Evolutionary conservation across 2,329 filamentous ascomycete genomes (phyloP), one percentile per base, ranked within the genome.

Genomic region (Colletotrichum sp.): DNA sequence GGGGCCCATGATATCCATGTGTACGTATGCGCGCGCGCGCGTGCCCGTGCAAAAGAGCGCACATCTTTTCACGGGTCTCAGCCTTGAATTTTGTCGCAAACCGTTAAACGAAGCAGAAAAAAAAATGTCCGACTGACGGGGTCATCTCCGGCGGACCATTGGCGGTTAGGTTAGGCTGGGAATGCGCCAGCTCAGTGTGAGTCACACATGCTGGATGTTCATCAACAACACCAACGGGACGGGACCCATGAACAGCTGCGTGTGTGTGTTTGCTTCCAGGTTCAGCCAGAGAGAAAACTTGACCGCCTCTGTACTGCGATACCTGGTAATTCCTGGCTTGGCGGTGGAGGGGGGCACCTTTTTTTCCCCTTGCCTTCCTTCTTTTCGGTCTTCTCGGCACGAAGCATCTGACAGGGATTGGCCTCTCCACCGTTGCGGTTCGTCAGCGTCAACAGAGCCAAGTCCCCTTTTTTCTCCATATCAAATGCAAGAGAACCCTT

Each of bases 101-200:
- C 38, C 18, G 18, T 43, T 48, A 67, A 67, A 57, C 43, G 65
- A 67, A 26, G 58, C n/a, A 32, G 10, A 13, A n/a, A 6, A n/a
- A 24, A 64, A 71, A 64, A 34, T 38, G 68, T 71, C 68, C 57
- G 55, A 69, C 38, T 26, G 34, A 48, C 18, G 55, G 67, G 28
- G 24, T 16, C 16, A 18, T 8, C 16, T 30, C 30, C 57, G 18
- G 57, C 13, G n/a, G 21, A 15, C 26, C 13, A 70, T 70, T 60
- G 71, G 66, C 15, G 61, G 55, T 34, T 24, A 12, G 61, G 55
- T 28, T n/a, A 12, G 61, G 55, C 21, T n/a, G 12, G 16, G n/a
- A 5, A 38, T 43, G 26, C 43, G 72, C 72, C 72, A 75, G 32
- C 68, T 57, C 72, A 75, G 43, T 67, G 52, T 75, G 72, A 75